Base-by-base conservation (phyloP, 257 asterid genomes). In the Przewalskia tangutica region DNA sequence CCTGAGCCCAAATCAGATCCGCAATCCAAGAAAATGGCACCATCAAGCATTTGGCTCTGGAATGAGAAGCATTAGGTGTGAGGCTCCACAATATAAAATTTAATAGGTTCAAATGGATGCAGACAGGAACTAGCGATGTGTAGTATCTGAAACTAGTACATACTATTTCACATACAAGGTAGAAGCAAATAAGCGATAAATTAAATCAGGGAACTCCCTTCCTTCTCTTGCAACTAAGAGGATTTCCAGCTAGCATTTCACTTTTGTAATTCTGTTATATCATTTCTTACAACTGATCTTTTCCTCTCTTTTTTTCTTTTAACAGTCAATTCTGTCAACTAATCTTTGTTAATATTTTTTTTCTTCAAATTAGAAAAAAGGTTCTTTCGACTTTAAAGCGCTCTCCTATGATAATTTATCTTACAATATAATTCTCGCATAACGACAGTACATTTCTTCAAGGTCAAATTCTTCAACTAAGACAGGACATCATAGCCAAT, bases 1-100 rank as follows among this genome's bases (percentile, higher is more conserved):
- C 95, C 96, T 81, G 99, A 90, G 85, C 97, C 92, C 91, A 92
- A 82, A 89, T 93, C 99, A 75, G 99, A 88, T 83, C 98, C 99
- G 79, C 97, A 88, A 80, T 95, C 99, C 84, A 95, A 84, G 91
- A 95, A 95, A 79, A 92, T 85, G 75, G 93, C 95, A 82, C 96
- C 98, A 82, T 95, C 98, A 40, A 93, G 83, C 92, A 88, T 81
- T 53, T 88, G 90, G 84, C 79, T 91, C 98, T 95, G 95, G 82
- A 27, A 86, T 7, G 38, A 36, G 44, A 83, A 53, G 20, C 8
- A 55, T 16, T 46, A 2, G 46, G 63, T 18, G 34, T 86, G 44
- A 84, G 75, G 51, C 40, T 79, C 82, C 77, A 20, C 18, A 44
- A 56, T 63, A 81, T 51, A 66, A 51, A 46, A 82, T 38, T 42